A percentile compares a stretch with the other conserved stretches of the same genome.
phyloP scores from a whole-genome alignment of 1,284 basidiomycete species.

The Ganoderma resinaceum region DNA sequence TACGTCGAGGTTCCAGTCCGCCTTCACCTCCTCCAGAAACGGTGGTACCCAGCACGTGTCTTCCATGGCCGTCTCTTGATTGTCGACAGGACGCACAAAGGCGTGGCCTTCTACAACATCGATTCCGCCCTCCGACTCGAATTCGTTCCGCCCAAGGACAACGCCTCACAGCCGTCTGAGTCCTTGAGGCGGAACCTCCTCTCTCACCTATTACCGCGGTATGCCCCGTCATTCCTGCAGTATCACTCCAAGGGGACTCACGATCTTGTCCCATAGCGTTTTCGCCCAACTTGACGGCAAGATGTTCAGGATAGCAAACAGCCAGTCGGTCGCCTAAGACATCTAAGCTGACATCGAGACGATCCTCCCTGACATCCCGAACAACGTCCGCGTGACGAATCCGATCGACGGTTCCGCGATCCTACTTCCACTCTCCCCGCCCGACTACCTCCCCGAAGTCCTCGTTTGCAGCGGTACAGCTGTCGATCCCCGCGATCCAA shows the following conservation, averaged over 20 bases:
- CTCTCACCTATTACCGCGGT: slow-evolving; percentile 34
- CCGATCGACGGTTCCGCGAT: no score
- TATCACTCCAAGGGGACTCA: not conserved
- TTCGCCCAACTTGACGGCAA: slow-evolving; percentile 46
- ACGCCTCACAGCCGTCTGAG: slow-evolving; percentile 48
- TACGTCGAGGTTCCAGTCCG: no score
- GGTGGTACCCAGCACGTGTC: slow-evolving; percentile 53
- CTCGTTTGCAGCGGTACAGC: slow-evolving; percentile 54
- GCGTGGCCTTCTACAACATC: slow-evolving; percentile 46
- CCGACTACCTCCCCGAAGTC: slow-evolving; percentile 52
- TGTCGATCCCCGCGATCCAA: slow-evolving; percentile 35
- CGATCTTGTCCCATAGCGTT: slow-evolving; percentile 9
- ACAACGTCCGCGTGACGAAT: slow-evolving; percentile 49
- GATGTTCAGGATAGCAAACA: slow-evolving; percentile 50
- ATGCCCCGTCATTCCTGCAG: slow-evolving; percentile 4
- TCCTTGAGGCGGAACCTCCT: slow-evolving; percentile 46
- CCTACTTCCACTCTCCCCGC: slow-evolving; percentile 53
- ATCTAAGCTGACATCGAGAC: slow-evolving; percentile 44
- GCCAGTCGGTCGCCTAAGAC: slow-evolving; percentile 42
- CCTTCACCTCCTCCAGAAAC: slow-evolving; percentile 38
- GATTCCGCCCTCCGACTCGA: slow-evolving; percentile 57
- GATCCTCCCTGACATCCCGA: slow-evolving; percentile 52
- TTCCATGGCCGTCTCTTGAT: slow-evolving; percentile 50
- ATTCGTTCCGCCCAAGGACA: slow-evolving; percentile 59
- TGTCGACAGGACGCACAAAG: slow-evolving; percentile 46